A percentile compares a stretch with the other conserved stretches of the same genome.
These are phyloP conservation scores for Batrachochytrium dendrobatidis DNA, from an alignment of 371 early-diverging fungal species.

Conservation along the genomic window DNA sequence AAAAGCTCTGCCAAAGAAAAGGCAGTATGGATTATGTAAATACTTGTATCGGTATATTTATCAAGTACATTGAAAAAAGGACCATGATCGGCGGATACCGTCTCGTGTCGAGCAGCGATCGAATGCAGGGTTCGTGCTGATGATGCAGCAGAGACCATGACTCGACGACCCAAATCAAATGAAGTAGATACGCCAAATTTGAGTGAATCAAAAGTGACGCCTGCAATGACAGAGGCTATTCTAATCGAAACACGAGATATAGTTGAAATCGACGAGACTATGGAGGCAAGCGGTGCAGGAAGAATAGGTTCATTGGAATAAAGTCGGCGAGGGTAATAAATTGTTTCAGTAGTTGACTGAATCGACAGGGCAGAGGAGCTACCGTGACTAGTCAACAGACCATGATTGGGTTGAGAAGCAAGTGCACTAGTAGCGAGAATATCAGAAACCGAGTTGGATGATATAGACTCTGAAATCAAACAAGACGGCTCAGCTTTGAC, in stretches of 20 bases:
- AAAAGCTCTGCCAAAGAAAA: conserved; percentile 76
- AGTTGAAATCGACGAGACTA: conserved; percentile 19
- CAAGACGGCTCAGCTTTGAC: too few species aligned
- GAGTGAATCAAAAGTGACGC: conserved; percentile 20
- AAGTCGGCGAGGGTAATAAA: neutral
- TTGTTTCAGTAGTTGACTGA: too few species aligned
- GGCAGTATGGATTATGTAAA: conserved; percentile 61
- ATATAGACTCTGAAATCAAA: too few species aligned
- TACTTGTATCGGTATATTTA: conserved; percentile 59
- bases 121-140: conserved; percentile 23
- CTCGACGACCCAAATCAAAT: conserved; percentile 15
- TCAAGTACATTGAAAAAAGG: conserved; percentile 57
- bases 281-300: conserved; percentile 11
- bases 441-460: too few species aligned
- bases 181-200: conserved; percentile 17
- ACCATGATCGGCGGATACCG: conserved; percentile 7
- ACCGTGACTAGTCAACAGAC: too few species aligned
- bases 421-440: too few species aligned
- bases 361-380: too few species aligned
- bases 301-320: conserved; percentile 17
- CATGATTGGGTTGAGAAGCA: too few species aligned
- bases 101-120: conserved; percentile 8
- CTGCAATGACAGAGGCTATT: conserved; percentile 13
- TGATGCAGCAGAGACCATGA: conserved; percentile 17
- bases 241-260: conserved; percentile 18